These are phyloP conservation scores for Termitomyces sp. DNA, from an alignment of 768 basidiomycete genomes.

Conservation along the genomic window DNA sequence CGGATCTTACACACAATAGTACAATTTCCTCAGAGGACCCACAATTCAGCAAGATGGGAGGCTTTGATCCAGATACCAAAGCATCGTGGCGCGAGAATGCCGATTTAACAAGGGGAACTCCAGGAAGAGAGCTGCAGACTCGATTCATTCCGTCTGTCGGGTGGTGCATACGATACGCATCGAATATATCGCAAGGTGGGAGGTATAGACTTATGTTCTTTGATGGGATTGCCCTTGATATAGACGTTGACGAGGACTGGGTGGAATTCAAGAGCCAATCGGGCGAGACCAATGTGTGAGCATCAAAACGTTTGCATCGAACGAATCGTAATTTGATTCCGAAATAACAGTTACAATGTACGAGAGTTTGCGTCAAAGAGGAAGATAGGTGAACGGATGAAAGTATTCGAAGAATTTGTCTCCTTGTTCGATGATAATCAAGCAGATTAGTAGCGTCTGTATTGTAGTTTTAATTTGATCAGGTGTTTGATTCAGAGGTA, in stretches of 20 bases:
- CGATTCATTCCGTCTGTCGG: constrained; percentile 34
- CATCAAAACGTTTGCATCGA: neutral
- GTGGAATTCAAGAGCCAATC: constrained; percentile 24
- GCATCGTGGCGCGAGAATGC: constrained; percentile 13
- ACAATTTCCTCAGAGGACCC: neutral
- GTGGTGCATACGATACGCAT: constrained; percentile 36
- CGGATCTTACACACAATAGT: neutral
- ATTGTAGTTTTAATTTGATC: neutral
- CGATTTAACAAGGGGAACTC: constrained; percentile 8
- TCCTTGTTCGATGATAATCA: constrained; percentile 30
- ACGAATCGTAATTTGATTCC: neutral
- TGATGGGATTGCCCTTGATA: constrained; percentile 32
- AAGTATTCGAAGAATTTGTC: constrained; percentile 35
- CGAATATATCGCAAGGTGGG: constrained; percentile 32
- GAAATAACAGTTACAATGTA: constrained; percentile 24
- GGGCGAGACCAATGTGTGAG: constrained; percentile 25
- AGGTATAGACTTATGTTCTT: constrained; percentile 38
- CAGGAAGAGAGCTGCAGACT: constrained; percentile 20
- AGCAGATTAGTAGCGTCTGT: neutral
- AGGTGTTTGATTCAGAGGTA: neutral
- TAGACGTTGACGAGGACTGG: constrained; percentile 39
- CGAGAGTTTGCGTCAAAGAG: constrained; percentile 25
- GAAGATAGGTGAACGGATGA: constrained; percentile 33
- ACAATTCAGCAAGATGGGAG: neutral
- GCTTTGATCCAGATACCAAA: neutral